Evolutionary conservation across 371 early-diverging fungal genomes (phyloP), one percentile per base, ranked within the genome.

Genomic region (Apophysomyces variabilis): DNA sequence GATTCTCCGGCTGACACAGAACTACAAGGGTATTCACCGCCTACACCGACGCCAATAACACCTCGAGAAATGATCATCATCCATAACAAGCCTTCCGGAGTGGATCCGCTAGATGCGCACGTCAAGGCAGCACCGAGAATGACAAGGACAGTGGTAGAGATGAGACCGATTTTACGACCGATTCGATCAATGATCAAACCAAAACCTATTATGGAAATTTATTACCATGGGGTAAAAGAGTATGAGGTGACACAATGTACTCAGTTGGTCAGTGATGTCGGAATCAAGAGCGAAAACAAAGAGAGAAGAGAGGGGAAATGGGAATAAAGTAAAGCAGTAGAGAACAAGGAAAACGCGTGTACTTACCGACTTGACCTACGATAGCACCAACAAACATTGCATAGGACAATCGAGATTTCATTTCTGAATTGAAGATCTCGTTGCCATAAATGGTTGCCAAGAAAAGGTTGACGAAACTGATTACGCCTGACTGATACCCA

Each of bases 1-100:
- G 86, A 79, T 62, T 88, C 88, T 36, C 84, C 84, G 36, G 88
- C 88, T 13, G 85, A 78, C 7, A 85, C 86, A 37, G 81, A 81
- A 5, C 78, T 77, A 61, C 86, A 85, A n/a, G 88, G 88, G 66
- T 85, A 88, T 65, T 85, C 84, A 32, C 85, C 77, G 37, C 85
- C 84, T 5, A 80, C 81, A 66, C 80, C 82, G 13, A 81, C 82
- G 58, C 83, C 83, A 16, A 85, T 63, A n/a, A 88, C 77, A 57
- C 88, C 88, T 61, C 88, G 78, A 38, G 83, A 74, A 38, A 88
- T 62, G 14, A 86, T 82, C 82, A 88, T 69, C 68, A 85, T 85
- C 88, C 88, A 88, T 59, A 88, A 76, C 12, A 88, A 60, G 4
- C 85, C 86, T 3, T 60, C 64, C 1, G 71, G 69, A 4, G 75